A percentile compares a stretch with the other conserved stretches of the same genome.
Conservation (phyloP, 2,329 filamentous ascomycete genomes). For the Zelopaecilomyces penicillatus region DNA sequence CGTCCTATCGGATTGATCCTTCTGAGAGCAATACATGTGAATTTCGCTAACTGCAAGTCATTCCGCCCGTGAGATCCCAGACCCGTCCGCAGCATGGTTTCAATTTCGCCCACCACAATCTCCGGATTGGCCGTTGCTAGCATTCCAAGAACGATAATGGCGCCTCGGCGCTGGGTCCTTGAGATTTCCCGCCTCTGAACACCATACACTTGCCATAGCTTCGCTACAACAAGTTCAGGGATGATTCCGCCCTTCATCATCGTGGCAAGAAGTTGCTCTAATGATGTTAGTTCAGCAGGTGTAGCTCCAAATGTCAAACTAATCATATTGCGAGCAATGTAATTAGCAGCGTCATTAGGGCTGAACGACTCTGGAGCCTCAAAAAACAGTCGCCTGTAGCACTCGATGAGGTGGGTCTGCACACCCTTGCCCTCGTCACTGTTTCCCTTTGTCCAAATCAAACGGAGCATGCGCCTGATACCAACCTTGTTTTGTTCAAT, state of each 20-base stretch:
- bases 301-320: constrained; percentile 94
- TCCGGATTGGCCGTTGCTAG: constrained; percentile 85
- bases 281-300: constrained; percentile 85
- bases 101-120: constrained; percentile 90
- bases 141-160: constrained; percentile 97
- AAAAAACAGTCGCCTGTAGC: constrained; percentile 92
- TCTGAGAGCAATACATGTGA: constrained; percentile 85
- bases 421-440: constrained; percentile 98
- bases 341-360: constrained; percentile 85
- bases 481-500: constrained; percentile 87
- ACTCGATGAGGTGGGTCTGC: constrained; percentile 92
- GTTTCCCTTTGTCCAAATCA: constrained; percentile 99
- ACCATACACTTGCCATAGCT: constrained; percentile 96
- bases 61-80: constrained; percentile 70
- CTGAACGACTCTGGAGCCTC: constrained; percentile 85
- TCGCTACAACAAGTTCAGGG: constrained; percentile 75
- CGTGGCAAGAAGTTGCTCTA: constrained; percentile 88
- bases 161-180: constrained; percentile 76
- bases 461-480: constrained; percentile 87
- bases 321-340: constrained; percentile 97
- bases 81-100: constrained; percentile 85
- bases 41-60: constrained; percentile 86
- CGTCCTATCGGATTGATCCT: constrained; percentile 83
- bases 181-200: constrained; percentile 92
- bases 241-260: constrained; percentile 96